Evolutionary conservation across 306 rosid species (phyloP), one percentile per base, ranked within the genome.

Genomic region (Malus asiatica): DNA sequence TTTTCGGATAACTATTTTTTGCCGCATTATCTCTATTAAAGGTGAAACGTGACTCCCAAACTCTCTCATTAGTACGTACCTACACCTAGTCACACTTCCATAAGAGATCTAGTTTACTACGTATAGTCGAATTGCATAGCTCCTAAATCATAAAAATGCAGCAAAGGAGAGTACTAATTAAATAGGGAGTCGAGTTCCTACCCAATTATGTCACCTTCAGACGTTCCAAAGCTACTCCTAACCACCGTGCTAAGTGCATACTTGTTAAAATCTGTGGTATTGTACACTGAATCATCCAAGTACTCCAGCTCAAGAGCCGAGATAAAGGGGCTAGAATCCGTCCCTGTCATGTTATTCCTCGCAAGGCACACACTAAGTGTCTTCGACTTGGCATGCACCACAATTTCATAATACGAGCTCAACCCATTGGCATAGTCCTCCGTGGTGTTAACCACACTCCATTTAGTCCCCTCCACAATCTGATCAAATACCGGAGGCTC

Each of bases 401-500:
- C 85, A 45, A 87, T 70, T 84, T 94, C 98, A 58, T 86, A 94
- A 66, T 83, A 91, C 3, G 98, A 91, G 52, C 91, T 84, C n/a
- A 90, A 85, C 29, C 91, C 97, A 8, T 88, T 83, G 75, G 84
- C 83, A 73, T 66, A 87, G 53, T 94, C 98, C 33, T 87, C 89
- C 2, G 96, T 81, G 23, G 98, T 94, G 76, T 94, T 87, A 6
- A 94, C 91, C 6, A 65, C 38, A 67, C 90, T 83, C 96, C 95
- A 90, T 72, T 65, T 79, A 1, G 97, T 94, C 81, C 98, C 98
- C 10, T 87, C 95, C 23, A 94, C 83, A 20, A 94, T 89, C 81
- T 90, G 98, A 57, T 94, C 95, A 11, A 94, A 94, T 60, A 94
- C 93, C 8, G 98, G 96, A 1, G 98, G 98, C 70, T 74, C 78